Conservation (phyloP, 1,139 yeast genomes). For the Protomyces gravidus region DNA sequence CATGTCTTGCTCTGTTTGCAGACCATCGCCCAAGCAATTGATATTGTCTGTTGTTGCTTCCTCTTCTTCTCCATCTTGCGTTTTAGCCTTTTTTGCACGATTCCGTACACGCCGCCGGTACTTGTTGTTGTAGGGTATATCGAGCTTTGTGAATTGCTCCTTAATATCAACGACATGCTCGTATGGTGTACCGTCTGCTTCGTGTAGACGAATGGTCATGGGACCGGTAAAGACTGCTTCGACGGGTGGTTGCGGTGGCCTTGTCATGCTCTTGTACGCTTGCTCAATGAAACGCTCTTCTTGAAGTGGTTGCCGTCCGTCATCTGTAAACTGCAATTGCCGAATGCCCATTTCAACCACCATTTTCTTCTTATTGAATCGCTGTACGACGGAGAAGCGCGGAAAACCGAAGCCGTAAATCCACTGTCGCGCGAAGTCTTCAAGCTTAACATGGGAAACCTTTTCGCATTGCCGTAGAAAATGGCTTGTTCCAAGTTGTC, state of each 20-base stretch:
- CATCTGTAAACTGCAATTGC: conserved; percentile 73
- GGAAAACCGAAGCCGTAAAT: conserved; percentile 87
- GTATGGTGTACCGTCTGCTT: conserved; percentile 98
- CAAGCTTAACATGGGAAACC: conserved; percentile 81
- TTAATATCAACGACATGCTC: conserved; percentile 93
- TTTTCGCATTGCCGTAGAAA: conserved; percentile 91
- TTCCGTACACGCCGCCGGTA: conserved; percentile 54
- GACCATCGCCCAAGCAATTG: conserved; percentile 74
- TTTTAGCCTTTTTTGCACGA: conserved; percentile 31
- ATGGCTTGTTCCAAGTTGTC: conserved; percentile 74
- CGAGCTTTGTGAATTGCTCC: conserved; percentile 78
- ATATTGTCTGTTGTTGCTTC: conserved; percentile 45
- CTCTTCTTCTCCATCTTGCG: conserved; percentile 35
- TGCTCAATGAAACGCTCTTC: conserved; percentile 44
- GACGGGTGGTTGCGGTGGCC: conserved; percentile 36
- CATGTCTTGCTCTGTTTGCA: conserved; percentile 57
- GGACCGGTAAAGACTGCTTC: conserved; percentile 60
- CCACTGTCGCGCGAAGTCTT: conserved; percentile 88
- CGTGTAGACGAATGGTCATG: conserved; percentile 94
- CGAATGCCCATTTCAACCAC: conserved; percentile 91
- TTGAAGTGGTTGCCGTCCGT: conserved; percentile 43
- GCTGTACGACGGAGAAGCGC: conserved; percentile 76
- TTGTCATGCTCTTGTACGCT: conserved; percentile 41
- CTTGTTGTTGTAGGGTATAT: conserved; percentile 91
- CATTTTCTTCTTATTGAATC: conserved; percentile 89